Percentiles rank a stretch among this genome's conserved stretches.
Evolutionary conservation across 495 filamentous ascomycete genomes (phyloP).

Genomic region (Daldinia bambusicola): DNA sequence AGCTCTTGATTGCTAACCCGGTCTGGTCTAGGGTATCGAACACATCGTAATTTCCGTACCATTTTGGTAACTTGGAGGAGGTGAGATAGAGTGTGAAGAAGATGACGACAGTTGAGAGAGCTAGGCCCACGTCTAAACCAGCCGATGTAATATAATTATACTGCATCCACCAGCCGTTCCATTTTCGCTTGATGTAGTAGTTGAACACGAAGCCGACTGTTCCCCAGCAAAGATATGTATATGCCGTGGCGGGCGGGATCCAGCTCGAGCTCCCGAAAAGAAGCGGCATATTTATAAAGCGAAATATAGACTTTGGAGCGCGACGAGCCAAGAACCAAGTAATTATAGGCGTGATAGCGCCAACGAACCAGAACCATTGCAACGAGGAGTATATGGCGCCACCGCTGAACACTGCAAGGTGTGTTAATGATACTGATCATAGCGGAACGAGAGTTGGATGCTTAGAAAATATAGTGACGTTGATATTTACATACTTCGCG

Average conservation of each 20-base stretch:
- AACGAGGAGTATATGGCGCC: constrained; percentile 70
- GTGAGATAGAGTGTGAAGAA: constrained; percentile 73
- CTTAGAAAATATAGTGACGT: background rate
- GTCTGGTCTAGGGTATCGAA: constrained; percentile 54
- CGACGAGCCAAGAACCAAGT: constrained; percentile 70
- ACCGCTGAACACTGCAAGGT: constrained; percentile 62
- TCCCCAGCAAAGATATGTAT: constrained; percentile 76
- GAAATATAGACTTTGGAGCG: constrained; percentile 60
- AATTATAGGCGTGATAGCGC: constrained; percentile 66
- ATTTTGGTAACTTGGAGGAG: constrained; percentile 62
- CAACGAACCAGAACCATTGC: constrained; percentile 75
- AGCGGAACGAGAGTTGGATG: background rate
- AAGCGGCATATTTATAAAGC: constrained; percentile 68
- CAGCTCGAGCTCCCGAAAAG: constrained; percentile 71
- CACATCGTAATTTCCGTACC: constrained; percentile 72
- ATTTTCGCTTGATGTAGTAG: constrained; percentile 68
- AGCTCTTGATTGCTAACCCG: constrained; percentile 49
- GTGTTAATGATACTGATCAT: background rate
- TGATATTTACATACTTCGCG: constrained; percentile 48
- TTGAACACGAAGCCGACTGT: constrained; percentile 74
- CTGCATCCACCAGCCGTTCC: constrained; percentile 77
- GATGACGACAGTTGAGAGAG: constrained; percentile 73
- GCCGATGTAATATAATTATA: constrained; percentile 83
- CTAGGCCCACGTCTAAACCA: constrained; percentile 74
- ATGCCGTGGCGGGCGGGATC: constrained; percentile 72